Evolutionary conservation across 306 rosid species (phyloP), one percentile per base, ranked within the genome.

Genomic region (Rubus parviflorus): DNA sequence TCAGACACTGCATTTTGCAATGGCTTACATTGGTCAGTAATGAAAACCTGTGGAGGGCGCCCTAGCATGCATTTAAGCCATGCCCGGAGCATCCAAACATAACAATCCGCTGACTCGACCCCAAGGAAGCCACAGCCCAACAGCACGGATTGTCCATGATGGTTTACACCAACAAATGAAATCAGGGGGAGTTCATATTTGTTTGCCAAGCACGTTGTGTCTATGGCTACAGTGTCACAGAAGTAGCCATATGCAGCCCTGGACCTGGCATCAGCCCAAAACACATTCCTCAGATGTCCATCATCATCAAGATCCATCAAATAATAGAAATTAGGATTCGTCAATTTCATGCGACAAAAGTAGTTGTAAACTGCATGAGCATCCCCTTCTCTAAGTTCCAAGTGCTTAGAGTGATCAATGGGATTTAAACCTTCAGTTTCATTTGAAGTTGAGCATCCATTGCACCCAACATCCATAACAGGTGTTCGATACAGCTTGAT

Each of bases 371-470:
- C 84, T 61, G 94, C 90, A 82, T 79, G 78, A 77, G 86, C 82
- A 85, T 91, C 97, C 68, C 97, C 97, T 81, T 91, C 97, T 75
- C 78, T 83, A 60, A 89, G 92, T 81, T 89, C 89, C 89, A 91
- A 84, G 81, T 83, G 83, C 66, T 86, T 88, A 16, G 84, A 82
- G 72, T 63, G 79, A 80, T 89, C 93, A 72, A 83, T 82, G 6
- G 83, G 45, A 80, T 77, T 84, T 72, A 79, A 75, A 49, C 81
- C 87, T 70, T 75, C 85, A 13, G 77, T 80, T 73, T 86, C 91
- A 77, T 73, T 86, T 71, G 64, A 71, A 58, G 77, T 71, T 41
- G 89, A 77, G 86, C 68, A 69, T 38, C 81, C 90, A 46, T 73
- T 79, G 66, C 75, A 19, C 77, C 75, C 86, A 74, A 82, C 74